Evolutionary conservation across 2,329 filamentous ascomycete genomes (phyloP), one percentile per base, ranked within the genome.

Genomic region (Claviceps cyperi): DNA sequence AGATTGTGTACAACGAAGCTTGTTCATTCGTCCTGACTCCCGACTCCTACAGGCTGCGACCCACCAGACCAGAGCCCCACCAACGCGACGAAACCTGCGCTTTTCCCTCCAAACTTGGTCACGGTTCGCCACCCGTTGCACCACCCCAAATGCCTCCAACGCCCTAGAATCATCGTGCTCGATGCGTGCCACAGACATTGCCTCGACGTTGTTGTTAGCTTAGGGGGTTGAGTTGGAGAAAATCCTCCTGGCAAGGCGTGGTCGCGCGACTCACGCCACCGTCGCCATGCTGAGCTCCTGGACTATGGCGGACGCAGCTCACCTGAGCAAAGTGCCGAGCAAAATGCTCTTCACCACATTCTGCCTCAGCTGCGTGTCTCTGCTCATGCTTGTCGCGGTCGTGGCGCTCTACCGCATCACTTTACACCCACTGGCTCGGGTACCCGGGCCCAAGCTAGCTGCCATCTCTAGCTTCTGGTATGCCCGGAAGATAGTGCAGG

Each of bases 401-500:
- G 43, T 51, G 5, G 43, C 24, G 13, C 9, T 53, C 15, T 73
- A 75, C 51, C 62, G 73, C 3, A 54, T 74, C 1, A 58, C 58
- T 36, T 52, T 75, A 2, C 73, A 76, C 43, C 68, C 71, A 0
- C 59, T 77, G 0, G 60, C 73, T 1, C 47, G 58, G 2, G 50
- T 76, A 0, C 74, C 74, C 0, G 74, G 74, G 0, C 74, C 74
- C 0, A 66, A 56, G 21, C 46, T 70, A 0, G 75, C 73, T 0
- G 72, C 70, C 3, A 9, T 75, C 1, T 73, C 73, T 8, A 72
- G 64, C 49, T 49, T 67, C 28, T 77, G 74, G 74, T 66, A 73
- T 39, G 74, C 69, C 0, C 63, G 64, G 11, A 67, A 75, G 3
- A 67, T 68, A 2, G 64, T 69, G 8, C 64, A 69, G 37, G 75